Evolutionary conservation across 768 basidiomycete species (phyloP), one percentile per base, ranked within the genome.

Genomic region (Pholiota microspora): DNA sequence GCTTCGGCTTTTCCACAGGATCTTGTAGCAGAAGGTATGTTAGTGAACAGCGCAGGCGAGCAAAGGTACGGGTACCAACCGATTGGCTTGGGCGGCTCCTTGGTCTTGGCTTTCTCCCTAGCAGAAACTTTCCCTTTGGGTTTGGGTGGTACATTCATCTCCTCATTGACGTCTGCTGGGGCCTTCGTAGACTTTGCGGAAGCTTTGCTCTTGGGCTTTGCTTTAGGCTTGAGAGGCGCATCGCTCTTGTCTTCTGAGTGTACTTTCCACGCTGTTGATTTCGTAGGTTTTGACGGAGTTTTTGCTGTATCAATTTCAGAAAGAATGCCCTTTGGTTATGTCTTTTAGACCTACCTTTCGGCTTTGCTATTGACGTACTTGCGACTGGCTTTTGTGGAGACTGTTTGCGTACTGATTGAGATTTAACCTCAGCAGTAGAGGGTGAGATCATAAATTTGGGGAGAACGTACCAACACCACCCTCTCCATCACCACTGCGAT

Each of bases 311-410:
- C 9, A n/a, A n/a, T 7, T 29, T 48, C 9, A 29, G 10, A 5
- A n/a, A n/a, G n/a, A n/a, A n/a, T n/a, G n/a, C n/a, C n/a, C n/a
- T n/a, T n/a, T n/a, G n/a, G n/a, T n/a, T n/a, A n/a, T n/a, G n/a
- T n/a, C n/a, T 16, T 28, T 31, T 6, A 31, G 29, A 31, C 27
- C 4, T 18, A 52, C 40, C 28, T 32, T 52, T 44, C n/a, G 29
- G 13, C 28, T 57, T 53, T 10, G 55, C 9, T 25, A 45, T 51
- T 15, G 38, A 45, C 10, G 34, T n/a, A 31, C 27, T 54, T 28
- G 53, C 54, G 24, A 55, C 46, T 46, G 53, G 35, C 27, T 61
- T 63, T 8, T 16, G 38, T 49, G 29, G 21, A 29, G 40, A 42
- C 40, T 21, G 21, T 23, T n/a, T 4, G 6, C 40, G 40, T 42